phyloP scores from a whole-genome alignment of 228 moss, liverwort and hornwort species.

The Sphagnum magellanicum region DNA sequence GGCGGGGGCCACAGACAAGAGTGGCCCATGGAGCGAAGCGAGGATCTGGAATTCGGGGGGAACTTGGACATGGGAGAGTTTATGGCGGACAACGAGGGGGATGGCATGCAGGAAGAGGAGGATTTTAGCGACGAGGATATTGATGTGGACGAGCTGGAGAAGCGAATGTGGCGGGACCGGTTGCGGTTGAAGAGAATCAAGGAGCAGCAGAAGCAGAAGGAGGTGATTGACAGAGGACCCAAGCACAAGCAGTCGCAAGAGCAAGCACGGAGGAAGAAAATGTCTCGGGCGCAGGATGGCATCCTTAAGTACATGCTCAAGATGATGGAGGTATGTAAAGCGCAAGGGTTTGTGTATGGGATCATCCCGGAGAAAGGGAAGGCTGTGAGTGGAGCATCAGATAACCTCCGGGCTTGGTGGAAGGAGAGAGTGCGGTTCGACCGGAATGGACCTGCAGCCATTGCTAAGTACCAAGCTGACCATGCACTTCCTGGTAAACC shows the following conservation, averaged over 20 bases:
- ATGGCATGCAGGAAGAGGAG: constrained; percentile 75
- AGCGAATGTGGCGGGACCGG: constrained; percentile 88
- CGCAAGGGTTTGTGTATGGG: constrained; percentile 97
- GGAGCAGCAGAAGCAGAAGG: constrained; percentile 74
- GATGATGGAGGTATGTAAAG: constrained; percentile 99
- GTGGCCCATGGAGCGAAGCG: constrained; percentile 38
- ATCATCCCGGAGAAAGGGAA: constrained; percentile 99
- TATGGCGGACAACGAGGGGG: constrained; percentile 59
- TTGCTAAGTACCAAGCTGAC: constrained; percentile 88
- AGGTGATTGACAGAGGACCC: constrained; percentile 26
- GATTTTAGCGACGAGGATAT: constrained; percentile 75
- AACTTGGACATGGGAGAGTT: constrained; percentile 80
- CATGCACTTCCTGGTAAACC: constrained; percentile 71
- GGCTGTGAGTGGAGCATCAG: constrained; percentile 88
- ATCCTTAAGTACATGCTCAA: constrained; percentile 98
- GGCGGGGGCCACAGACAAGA: not conserved
- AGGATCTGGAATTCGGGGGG: constrained; percentile 64
- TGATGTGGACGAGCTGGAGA: constrained; percentile 94
- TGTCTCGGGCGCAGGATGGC: constrained; percentile 98
- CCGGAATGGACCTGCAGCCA: constrained; percentile 90
- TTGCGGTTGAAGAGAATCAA: constrained; percentile 86
- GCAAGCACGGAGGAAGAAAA: constrained; percentile 94
- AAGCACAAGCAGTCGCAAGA: constrained; percentile 90
- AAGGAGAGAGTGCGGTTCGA: constrained; percentile 99
- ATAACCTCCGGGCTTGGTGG: constrained; percentile 99